These are phyloP conservation scores for Neonectria sp. DNA, from an alignment of 2,329 filamentous ascomycete species.

Conservation along the genomic window DNA sequence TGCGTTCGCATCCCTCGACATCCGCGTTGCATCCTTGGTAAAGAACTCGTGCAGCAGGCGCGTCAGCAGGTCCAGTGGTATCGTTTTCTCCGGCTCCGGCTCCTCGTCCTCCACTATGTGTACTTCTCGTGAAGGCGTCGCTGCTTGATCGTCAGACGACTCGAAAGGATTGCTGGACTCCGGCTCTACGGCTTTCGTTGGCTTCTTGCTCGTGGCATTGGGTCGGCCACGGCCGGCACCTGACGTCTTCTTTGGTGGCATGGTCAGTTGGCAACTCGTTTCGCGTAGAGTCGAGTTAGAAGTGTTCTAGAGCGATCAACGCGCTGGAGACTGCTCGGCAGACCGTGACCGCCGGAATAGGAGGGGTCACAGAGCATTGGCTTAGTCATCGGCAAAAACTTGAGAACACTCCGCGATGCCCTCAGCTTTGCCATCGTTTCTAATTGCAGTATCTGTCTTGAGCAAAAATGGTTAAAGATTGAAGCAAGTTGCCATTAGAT, in stretches of 20 bases:
- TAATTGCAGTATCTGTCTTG: background rate
- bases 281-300: background rate
- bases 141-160: constrained; percentile 50
- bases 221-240: constrained; percentile 56
- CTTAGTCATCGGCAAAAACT: constrained; percentile 21
- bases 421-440: background rate
- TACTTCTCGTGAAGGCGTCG: constrained; percentile 43
- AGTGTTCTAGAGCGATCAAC: background rate
- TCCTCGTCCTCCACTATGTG: constrained; percentile 49
- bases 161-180: constrained; percentile 56
- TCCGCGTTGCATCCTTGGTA: constrained; percentile 77
- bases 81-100: constrained; percentile 60
- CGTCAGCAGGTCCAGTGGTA: constrained; percentile 83
- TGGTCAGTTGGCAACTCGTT: constrained; percentile 38
- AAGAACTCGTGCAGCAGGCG: constrained; percentile 87
- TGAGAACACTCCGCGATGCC: background rate
- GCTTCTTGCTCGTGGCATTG: constrained; percentile 45
- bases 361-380: constrained; percentile 12
- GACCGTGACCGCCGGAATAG: background rate
- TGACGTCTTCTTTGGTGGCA: constrained; percentile 61
- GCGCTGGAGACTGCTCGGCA: background rate
- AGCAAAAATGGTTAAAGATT: too few relatives aligned
- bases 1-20: constrained; percentile 83
- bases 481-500: too few relatives aligned
- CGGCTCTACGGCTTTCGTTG: constrained; percentile 40